Evolutionary conservation across 441 rosid species (phyloP), one percentile per base, ranked within the genome.

Genomic region (Arabidopsis hybrid): DNA sequence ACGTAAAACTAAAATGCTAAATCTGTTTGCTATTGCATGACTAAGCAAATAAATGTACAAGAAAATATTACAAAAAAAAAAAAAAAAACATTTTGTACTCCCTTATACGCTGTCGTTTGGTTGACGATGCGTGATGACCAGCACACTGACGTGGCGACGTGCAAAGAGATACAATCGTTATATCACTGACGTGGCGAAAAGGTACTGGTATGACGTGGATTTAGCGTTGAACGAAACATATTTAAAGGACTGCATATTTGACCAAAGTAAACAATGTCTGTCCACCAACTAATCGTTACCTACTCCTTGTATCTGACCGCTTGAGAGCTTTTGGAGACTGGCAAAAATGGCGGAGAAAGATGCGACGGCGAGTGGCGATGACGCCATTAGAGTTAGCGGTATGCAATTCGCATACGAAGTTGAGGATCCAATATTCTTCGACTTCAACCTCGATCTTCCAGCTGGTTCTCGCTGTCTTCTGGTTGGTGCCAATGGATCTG

Each of bases 401-500:
- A 89, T 94, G 99, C 94, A 91, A 59, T 94, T 88, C 63, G 77
- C 84, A 12, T 94, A 94, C 83, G 90, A 90, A 26, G 72, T 50
- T n/a, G 83, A 87, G 3, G 45, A 82, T 72, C 94, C 95, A 34
- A 79, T 94, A 36, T 94, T 94, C 85, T 82, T 75, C 77, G 88
- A 89, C 68, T 94, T 94, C 87, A 76, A 69, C 64, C 88, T 94
- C 80, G 69, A 84, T 34, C 81, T 90, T 21, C 49, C 88, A 26
- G 91, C 88, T 6, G 97, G 97, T 76, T 89, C 97, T 78, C 95
- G 97, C 51, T 92, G 97, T 82, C 97, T 92, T 76, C 91, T 94
- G 29, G 87, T 92, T 45, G 99, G 99, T 70, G 95, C 97, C 68
- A 94, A 92, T 55, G 99, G 97, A 81, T 94, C 99, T 63, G 98